A percentile compares a stretch with the other conserved stretches of the same genome.
These are phyloP conservation scores for Trichosporon ovoides DNA, from an alignment of 1,284 basidiomycete species.

Conservation along the genomic window DNA sequence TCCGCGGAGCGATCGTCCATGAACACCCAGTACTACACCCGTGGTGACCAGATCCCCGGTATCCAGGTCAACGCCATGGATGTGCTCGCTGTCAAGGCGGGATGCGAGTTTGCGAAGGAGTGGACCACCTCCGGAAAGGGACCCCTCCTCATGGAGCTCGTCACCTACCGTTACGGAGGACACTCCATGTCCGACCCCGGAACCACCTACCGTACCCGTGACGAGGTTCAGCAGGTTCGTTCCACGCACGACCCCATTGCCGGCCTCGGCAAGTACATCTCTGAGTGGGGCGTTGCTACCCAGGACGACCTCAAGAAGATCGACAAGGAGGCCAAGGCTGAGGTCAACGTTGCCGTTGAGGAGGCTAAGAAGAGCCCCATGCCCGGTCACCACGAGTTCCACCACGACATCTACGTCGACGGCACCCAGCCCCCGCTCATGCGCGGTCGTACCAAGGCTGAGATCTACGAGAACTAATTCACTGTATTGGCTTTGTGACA, in stretches of 20 bases:
- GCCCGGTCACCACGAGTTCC: constrained; percentile 71
- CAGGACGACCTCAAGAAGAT: constrained; percentile 72
- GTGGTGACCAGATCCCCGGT: constrained; percentile 95
- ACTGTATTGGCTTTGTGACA: constrained; percentile 1
- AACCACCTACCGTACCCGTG: constrained; percentile 96
- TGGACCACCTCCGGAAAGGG: constrained; percentile 87
- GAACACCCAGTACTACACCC: constrained; percentile 94
- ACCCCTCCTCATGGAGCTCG: constrained; percentile 88
- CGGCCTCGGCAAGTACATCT: constrained; percentile 85
- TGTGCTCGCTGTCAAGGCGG: constrained; percentile 83
- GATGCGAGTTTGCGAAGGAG: constrained; percentile 78
- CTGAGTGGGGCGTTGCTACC: constrained; percentile 90
- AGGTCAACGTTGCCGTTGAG: constrained; percentile 85
- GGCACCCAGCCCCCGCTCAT: constrained; percentile 81
- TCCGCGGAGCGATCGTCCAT: constrained; percentile 83
- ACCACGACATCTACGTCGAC: constrained; percentile 84
- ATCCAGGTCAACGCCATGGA: constrained; percentile 97
- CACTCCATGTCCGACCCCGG: constrained; percentile 99
- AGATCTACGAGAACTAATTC: constrained; percentile 51
- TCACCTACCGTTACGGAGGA: constrained; percentile 98
- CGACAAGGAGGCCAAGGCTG: constrained; percentile 91
- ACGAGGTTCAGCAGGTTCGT: constrained; percentile 96
- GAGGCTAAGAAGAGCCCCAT: constrained; percentile 85
- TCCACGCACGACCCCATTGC: constrained; percentile 95
- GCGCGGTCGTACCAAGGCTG: constrained; percentile 90